Evolutionary conservation across 1,284 basidiomycete species (phyloP).

Genomic region (Ceratobasidium sp.): DNA sequence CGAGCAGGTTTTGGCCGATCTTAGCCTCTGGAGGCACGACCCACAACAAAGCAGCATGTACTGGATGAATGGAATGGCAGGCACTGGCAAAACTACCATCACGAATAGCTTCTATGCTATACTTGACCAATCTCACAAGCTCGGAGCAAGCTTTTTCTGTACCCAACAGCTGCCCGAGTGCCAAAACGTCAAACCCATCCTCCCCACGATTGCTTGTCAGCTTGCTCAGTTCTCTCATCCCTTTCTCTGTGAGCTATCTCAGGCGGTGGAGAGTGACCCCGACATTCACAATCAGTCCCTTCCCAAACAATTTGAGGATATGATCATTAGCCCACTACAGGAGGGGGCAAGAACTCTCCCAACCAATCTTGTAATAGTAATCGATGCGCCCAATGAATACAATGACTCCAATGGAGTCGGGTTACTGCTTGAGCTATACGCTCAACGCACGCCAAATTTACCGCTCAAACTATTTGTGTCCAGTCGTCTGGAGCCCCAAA

Average conservation of each 20-base stretch:
- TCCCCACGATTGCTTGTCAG: conserved; percentile 4
- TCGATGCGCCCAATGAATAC: background rate
- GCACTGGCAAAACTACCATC: conserved; percentile 13
- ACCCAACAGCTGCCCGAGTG: background rate
- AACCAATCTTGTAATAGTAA: background rate
- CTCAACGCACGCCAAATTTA: background rate
- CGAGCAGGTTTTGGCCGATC: background rate
- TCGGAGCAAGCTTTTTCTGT: conserved; percentile 19
- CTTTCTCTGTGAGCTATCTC: background rate
- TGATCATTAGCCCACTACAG: background rate
- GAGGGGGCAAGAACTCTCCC: background rate
- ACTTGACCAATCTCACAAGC: background rate
- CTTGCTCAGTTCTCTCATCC: background rate
- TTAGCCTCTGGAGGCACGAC: background rate
- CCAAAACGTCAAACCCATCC: background rate
- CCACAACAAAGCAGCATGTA: background rate
- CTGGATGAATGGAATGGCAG: conserved; percentile 29
- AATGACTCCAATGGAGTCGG: background rate
- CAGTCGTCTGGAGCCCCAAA: background rate
- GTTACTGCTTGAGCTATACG: background rate
- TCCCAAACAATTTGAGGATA: background rate
- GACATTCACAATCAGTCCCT: background rate
- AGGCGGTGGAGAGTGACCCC: background rate
- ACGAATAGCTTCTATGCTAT: background rate
- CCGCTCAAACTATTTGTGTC: background rate